Base-by-base conservation (phyloP, 805 yeast species). In the Hagleromyces aurorensis region DNA sequence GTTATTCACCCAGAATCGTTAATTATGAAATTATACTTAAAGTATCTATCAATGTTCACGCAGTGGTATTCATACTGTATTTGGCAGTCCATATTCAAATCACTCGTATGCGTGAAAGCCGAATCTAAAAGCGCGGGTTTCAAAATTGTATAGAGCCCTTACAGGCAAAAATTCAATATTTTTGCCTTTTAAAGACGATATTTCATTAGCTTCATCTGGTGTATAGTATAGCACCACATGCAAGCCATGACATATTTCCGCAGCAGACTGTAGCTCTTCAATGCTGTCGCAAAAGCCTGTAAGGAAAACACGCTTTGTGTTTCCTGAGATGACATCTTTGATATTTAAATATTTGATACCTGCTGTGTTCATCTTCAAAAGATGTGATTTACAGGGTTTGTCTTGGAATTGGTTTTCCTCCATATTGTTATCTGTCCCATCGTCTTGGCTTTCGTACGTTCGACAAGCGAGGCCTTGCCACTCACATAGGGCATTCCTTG, bases 381-480 rank as follows among this genome's bases (percentile, higher is more conserved):
- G n/a, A n/a, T n/a, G n/a, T n/a, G n/a, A n/a, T n/a, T n/a, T n/a
- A n/a, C n/a, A n/a, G n/a, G 24, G 24, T 4, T 16, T 10, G 9
- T 18, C 18, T 11, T 26, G 25, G 22, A 20, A 19, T 15, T n/a
- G n/a, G 1, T 12, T 11, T 13, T 25, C 34, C 4, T 31, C 31
- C 10, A 14, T 57, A 8, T 54, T 67, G 20, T 59, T 69, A 23
- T 63, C 65, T n/a, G 59, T 59, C 22, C 64, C 64, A 4, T 61
- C 69, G 29, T 64, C 61, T 43, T 62, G 43, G 3, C 46, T 26
- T 2, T 34, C 38, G 3, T 44, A 39, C 16, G 59, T 58, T 33
- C 67, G 65, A 37, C 64, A 72, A 4, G 73, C 54, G 3, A 70
- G 37, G 1, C 89, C 93, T 20, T 78, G 72, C 89, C 93, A 81